These are phyloP conservation scores for Calonectria pauciramosa DNA, from an alignment of 2,329 filamentous ascomycete species.

Conservation along the genomic window DNA sequence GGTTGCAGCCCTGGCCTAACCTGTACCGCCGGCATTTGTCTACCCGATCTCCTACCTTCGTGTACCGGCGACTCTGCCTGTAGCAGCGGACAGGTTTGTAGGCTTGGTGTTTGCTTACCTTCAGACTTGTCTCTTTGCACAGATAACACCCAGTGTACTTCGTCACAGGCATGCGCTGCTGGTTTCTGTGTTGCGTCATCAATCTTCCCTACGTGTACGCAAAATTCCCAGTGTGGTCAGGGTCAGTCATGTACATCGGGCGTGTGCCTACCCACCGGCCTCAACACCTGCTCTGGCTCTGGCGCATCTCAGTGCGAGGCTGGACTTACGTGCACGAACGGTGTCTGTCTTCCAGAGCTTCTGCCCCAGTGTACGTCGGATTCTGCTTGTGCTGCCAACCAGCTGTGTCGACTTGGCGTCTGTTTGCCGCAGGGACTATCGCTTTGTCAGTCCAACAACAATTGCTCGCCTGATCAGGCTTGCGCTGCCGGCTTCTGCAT, in stretches of 20 bases:
- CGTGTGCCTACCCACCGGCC: background rate
- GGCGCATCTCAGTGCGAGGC: background rate
- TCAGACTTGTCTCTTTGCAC: background rate
- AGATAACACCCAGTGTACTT: background rate
- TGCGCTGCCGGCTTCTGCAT: constrained; percentile 16
- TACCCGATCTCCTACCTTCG: constrained; percentile 1
- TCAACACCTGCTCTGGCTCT: constrained; percentile 1
- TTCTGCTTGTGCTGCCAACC: background rate
- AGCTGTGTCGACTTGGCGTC: constrained; percentile 3
- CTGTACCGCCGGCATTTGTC: constrained; percentile 15
- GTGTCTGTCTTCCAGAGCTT: background rate
- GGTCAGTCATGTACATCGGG: background rate
- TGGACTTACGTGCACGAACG: background rate
- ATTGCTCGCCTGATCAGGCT: background rate
- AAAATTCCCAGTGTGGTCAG: background rate
- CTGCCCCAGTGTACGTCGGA: constrained; percentile 8
- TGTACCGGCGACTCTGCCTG: constrained; percentile 6
- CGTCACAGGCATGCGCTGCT: background rate
- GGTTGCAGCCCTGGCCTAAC: background rate
- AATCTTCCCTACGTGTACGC: background rate
- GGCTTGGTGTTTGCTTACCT: constrained; percentile 2
- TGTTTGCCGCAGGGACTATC: background rate
- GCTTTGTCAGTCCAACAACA: background rate
- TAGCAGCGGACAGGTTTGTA: background rate
- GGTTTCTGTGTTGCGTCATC: constrained; percentile 8